Base-by-base conservation (phyloP, 2,329 filamentous ascomycete species). In the Aspergillus chevalieri region DNA sequence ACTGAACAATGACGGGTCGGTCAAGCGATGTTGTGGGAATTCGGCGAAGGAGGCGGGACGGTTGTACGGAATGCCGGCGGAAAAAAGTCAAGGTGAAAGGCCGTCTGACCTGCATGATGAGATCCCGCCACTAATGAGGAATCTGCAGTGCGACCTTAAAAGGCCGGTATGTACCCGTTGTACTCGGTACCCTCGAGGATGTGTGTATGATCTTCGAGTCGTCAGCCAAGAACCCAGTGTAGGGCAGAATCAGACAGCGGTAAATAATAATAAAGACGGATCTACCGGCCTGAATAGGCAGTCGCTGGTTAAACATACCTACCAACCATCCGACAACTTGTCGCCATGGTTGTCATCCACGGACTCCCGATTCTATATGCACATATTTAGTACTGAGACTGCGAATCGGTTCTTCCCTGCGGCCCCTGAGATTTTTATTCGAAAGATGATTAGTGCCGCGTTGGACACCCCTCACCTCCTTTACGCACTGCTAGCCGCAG, bases 1-100 rank as follows among this genome's bases (percentile, higher is more conserved):
- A 28, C 26, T 28, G 9, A 12, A 28, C 9, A 28, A 28, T 28
- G 10, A 28, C 10, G 26, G 26, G 26, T 28, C 10, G 10, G 4
- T 28, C 26, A 28, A 28, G 26, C 10, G 26, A 28, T 28, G 10
- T 28, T 28, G 5, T 12, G 36, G 36, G 36, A 4, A 39, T n/a
- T 42, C 50, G 53, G 26, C 57, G 56, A 48, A 57, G 59, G 73
- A 28, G 26, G 26, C 55, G 57, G 26, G 61, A 63, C 52, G 63
- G 63, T 43, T 65, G 63, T 38, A 59, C 56, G 4, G 61, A 65
- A 47, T 65, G 62, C 43, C 55, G 58, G 9, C 55, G 61, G 36
- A 65, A 63, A 42, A 65, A 65, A 50, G 54, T 65, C 17, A 65
- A 61, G 47, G 59, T 62, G 55, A 44, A 10, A 22, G 2, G 21